phyloP scores from a whole-genome alignment of 2,329 filamentous ascomycete genomes.

The Aureobasidium zeae region DNA sequence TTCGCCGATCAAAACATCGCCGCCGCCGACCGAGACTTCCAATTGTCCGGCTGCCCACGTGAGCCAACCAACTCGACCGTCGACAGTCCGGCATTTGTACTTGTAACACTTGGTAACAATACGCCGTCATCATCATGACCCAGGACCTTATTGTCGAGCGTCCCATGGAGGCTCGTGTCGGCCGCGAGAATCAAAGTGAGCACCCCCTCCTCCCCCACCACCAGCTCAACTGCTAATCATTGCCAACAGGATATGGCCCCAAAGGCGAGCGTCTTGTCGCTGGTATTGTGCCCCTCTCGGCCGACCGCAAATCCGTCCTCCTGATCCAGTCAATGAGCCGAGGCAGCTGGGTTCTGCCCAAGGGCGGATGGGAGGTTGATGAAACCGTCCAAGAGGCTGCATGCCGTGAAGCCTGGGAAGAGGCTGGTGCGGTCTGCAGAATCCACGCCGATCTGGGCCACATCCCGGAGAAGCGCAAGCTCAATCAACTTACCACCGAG shows the following conservation, averaged over 20 bases:
- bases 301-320: conserved; percentile 78
- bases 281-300: conserved; percentile 80
- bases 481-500: conserved; percentile 39
- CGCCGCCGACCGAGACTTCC: conserved; percentile 10
- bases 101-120: background rate
- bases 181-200: conserved; percentile 74
- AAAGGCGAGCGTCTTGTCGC: conserved; percentile 92
- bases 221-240: background rate
- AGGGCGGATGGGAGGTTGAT: conserved; percentile 95
- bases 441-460: conserved; percentile 78
- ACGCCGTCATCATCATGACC: conserved; percentile 32
- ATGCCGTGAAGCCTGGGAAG: conserved; percentile 91
- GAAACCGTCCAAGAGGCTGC: conserved; percentile 81
- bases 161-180: conserved; percentile 58
- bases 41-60: conserved; percentile 17
- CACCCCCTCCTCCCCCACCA: conserved; percentile 24
- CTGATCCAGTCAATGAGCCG: conserved; percentile 87
- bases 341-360: conserved; percentile 92
- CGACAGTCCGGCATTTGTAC: background rate
- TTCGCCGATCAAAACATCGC: conserved; percentile 12
- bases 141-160: conserved; percentile 32
- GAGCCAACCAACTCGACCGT: background rate
- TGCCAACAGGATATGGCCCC: conserved; percentile 67
- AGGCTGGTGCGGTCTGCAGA: conserved; percentile 81
- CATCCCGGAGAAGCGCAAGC: conserved; percentile 68